Evolutionary conservation across 1,284 basidiomycete genomes (phyloP), one percentile per base, ranked within the genome.

Genomic region (Pascua sp.): DNA sequence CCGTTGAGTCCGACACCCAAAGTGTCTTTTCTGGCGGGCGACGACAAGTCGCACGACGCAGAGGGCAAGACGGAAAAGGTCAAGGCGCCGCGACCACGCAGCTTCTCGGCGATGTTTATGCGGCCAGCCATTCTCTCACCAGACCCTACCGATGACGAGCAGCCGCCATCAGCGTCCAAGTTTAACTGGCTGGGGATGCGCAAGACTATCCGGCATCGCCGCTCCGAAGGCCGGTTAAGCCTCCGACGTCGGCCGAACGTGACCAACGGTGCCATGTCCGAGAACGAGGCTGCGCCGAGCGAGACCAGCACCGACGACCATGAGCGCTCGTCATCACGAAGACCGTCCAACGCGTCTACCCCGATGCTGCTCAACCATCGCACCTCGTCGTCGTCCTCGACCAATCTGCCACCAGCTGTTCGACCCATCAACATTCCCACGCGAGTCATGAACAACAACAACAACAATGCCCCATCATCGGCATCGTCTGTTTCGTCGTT

Each of bases 151-250:
- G 53, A 59, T n/a, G 57, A 61, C 24, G 60, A 61, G 2, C 54
- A 63, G 8, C 17, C 43, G 10, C 24, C 42, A 2, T 42, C 63
- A 0, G 47, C 57, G 9, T 63, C 69, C 15, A 67, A 72, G 37
- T 53, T 74, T 37, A 71, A 68, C 51, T 76, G 74, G 74, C 63
- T 76, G 0, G 71, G 71, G 1, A 66, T 76, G 11, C 63, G 55
- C 17, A 75, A 71, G 59, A 59, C 67, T 1, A 63, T 66, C 41
- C 67, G 65, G 44, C 56, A 72, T 16, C 62, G 68, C 10, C 56
- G 61, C 10, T 73, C 71, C 8, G 71, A 73, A 15, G 48, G 47
- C 12, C n/a, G n/a, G n/a, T n/a, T n/a, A n/a, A n/a, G n/a, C n/a
- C n/a, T n/a, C n/a, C n/a, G n/a, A n/a, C n/a, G n/a, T n/a, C n/a